Evolutionary conservation across 2,329 filamentous ascomycete genomes (phyloP).

Genomic region (Podosphaera xanthii): DNA sequence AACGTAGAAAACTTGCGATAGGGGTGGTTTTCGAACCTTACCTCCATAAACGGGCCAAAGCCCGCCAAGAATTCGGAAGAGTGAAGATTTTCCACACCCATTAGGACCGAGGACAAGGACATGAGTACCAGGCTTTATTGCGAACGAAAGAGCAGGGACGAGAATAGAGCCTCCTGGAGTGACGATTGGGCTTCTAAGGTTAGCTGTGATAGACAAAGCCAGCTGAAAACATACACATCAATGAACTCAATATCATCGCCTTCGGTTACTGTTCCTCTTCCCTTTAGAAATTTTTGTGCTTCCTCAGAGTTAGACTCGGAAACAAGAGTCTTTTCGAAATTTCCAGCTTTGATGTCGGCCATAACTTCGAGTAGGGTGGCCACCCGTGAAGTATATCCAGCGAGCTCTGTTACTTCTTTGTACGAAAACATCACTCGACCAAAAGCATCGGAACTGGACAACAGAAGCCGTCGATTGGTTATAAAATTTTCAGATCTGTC

Average conservation of each 20-base stretch:
- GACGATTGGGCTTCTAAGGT: constrained; percentile 47
- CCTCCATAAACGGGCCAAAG: constrained; percentile 97
- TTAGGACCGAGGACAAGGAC: constrained; percentile 84
- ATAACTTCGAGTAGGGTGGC: constrained; percentile 80
- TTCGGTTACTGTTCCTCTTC: constrained; percentile 62
- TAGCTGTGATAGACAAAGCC: constrained; percentile 4
- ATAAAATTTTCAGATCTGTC: constrained; percentile 61
- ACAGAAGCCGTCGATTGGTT: constrained; percentile 75
- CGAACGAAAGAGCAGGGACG: constrained; percentile 66
- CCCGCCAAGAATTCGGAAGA: constrained; percentile 90
- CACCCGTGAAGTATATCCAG: constrained; percentile 84
- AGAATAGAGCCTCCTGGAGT: constrained; percentile 91
- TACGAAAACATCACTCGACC: constrained; percentile 95
- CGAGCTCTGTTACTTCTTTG: constrained; percentile 88
- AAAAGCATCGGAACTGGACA: constrained; percentile 87
- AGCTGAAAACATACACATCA: constrained; percentile 35
- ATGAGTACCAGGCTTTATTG: constrained; percentile 67
- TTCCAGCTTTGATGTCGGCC: constrained; percentile 72
- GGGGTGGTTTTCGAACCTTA: constrained; percentile 73
- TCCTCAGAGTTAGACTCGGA: constrained; percentile 64
- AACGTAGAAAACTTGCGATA: constrained; percentile 92
- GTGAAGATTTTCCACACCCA: constrained; percentile 84
- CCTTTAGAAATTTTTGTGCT: constrained; percentile 62
- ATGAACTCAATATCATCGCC: constrained; percentile 67
- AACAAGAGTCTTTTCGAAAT: constrained; percentile 90